Percentiles rank a stretch among this genome's conserved stretches.
These are phyloP conservation scores for Tieghemiomyces parasiticus DNA, from an alignment of 192 early-diverging fungal species.

Conservation along the genomic window DNA sequence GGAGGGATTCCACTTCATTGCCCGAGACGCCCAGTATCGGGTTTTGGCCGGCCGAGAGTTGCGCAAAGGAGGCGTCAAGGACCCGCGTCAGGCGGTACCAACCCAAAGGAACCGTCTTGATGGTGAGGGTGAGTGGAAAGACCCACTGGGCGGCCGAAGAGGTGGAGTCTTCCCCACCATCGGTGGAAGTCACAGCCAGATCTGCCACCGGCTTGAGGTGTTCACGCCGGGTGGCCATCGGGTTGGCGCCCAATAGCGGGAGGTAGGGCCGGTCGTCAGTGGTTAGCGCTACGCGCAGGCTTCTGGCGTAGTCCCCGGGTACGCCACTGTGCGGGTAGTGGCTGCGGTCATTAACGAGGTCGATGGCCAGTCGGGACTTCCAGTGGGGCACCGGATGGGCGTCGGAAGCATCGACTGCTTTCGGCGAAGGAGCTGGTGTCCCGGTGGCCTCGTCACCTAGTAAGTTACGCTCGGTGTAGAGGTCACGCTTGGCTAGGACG, in stretches of 20 bases:
- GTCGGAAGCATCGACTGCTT: not conserved
- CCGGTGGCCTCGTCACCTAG: not conserved
- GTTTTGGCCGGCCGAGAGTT: conserved; percentile 19
- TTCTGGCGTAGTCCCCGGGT: not conserved
- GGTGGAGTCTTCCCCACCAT: no score
- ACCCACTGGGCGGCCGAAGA: not conserved
- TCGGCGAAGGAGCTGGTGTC: not conserved
- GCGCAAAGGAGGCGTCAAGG: conserved; percentile 17
- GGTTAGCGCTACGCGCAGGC: not conserved
- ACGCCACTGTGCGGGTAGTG: not conserved
- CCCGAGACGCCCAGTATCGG: conserved; percentile 22
- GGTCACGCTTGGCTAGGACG: not conserved
- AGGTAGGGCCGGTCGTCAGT: conserved; percentile 18
- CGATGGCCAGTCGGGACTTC: not conserved
- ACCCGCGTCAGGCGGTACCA: conserved; percentile 32
- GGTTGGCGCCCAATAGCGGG: conserved; percentile 31
- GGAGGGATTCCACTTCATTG: conserved; percentile 31
- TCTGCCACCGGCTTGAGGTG: no score
- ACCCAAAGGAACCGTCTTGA: conserved; percentile 23
- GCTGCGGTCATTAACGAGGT: conserved; percentile 7
- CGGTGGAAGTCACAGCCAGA: no score
- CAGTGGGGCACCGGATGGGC: conserved; percentile 3
- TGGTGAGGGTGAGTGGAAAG: conserved; percentile 17
- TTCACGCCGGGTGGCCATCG: conserved; percentile 18
- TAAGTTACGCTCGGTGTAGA: not conserved